Base-by-base conservation (phyloP, 192 early-diverging fungal species). In the Radiomyces spectabilis region DNA sequence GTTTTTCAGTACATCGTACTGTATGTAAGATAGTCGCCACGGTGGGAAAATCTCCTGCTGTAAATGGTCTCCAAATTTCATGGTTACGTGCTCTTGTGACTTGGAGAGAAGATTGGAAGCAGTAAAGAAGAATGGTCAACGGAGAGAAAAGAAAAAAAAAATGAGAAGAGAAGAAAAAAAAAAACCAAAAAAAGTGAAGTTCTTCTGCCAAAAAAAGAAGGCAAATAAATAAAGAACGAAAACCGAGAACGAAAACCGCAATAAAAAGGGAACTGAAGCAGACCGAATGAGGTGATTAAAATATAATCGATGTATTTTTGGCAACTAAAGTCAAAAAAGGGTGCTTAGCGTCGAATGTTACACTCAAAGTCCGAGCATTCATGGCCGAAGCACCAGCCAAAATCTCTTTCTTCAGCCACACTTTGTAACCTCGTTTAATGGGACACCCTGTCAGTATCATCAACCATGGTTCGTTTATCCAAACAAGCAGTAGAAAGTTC, bases 51-150 rank as follows among this genome's bases (percentile, higher is more conserved):
- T 75, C 38, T 78, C 71, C 26, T 78, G 70, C 34, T 81, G 58
- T 29, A 94, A 72, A 66, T 88, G 85, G 45, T 78, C 77, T 32
- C 92, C 92, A 75, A 92, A 94, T 70, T 94, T 94, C 92, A 94
- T 94, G 13, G 19, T 42, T 18, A n/a, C n/a, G n/a, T n/a, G n/a
- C n/a, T n/a, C n/a, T n/a, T n/a, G n/a, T n/a, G n/a, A n/a, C n/a
- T n/a, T n/a, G n/a, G n/a, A n/a, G n/a, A n/a, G n/a, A n/a, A n/a
- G 15, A 15, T 37, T 37, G 35, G 8, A 46, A 24, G 26, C 5
- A 13, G 13, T 49, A 16, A 31, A 30, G 26, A 16, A 47, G 47
- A 15, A 37, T 35, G 16, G 9, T 24, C 5, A 42, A 30, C n/a
- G 50, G 33, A 37, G 8, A 15, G 29, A 54, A 18, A 1, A 12